A percentile compares a stretch with the other conserved stretches of the same genome.
Conservation (phyloP, 257 asterid species). For the Solanum clarkiae region DNA sequence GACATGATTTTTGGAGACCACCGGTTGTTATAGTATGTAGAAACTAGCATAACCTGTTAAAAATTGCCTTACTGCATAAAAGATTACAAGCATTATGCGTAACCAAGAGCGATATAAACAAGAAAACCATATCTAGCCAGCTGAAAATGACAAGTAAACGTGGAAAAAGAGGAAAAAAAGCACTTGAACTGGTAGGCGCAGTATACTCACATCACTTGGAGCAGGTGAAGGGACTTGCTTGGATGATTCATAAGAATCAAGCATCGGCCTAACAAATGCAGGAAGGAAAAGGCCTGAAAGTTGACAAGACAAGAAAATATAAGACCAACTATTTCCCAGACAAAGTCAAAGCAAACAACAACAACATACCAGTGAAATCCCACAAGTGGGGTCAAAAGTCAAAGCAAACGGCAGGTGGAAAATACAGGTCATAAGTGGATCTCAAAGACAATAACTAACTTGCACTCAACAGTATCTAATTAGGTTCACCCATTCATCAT, state of each 20-base stretch:
- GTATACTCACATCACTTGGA: slow-evolving; percentile 56
- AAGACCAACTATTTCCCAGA: background rate
- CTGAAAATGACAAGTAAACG: background rate
- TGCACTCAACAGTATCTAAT: background rate
- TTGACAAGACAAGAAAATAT: background rate
- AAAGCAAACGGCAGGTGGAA: background rate
- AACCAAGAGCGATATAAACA: background rate
- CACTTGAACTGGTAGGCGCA: background rate
- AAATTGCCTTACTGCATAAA: background rate
- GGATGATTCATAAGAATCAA: slow-evolving; percentile 66
- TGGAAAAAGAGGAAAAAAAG: background rate
- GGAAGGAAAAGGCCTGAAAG: slow-evolving; percentile 82
- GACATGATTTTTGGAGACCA: background rate
- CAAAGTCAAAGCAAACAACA: background rate
- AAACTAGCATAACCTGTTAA: background rate
- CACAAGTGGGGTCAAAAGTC: background rate
- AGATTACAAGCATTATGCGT: background rate
- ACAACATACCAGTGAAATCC: too few relatives aligned
- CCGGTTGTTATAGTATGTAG: background rate
- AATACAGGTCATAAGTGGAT: background rate
- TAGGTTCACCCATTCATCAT: background rate
- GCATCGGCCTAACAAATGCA: slow-evolving; percentile 85
- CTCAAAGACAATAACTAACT: background rate
- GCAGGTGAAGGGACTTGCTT: slow-evolving; percentile 65
- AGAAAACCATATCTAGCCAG: background rate